These are phyloP conservation scores for Penicillium malachiteum DNA, from an alignment of 495 filamentous ascomycete species.

Conservation along the genomic window DNA sequence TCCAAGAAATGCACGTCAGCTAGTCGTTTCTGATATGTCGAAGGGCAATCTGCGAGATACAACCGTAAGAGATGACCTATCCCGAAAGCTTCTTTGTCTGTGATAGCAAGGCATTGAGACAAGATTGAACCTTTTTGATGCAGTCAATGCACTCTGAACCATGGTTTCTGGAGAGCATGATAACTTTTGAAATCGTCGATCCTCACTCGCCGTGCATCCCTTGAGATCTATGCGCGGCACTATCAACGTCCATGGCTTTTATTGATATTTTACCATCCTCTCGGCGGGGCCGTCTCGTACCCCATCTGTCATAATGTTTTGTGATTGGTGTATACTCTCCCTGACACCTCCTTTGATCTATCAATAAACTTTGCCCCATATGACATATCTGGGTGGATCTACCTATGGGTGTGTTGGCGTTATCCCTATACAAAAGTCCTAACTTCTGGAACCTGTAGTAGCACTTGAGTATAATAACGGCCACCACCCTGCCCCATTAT, in stretches of 20 bases:
- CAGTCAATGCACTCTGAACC: constrained; percentile 3
- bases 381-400: constrained; percentile 14
- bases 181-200: neutral
- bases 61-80: constrained; percentile 7
- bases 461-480: constrained; percentile 17
- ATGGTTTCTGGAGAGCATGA: neutral
- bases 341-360: neutral
- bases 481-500: constrained; percentile 6
- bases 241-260: constrained; percentile 4
- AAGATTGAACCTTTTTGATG: neutral
- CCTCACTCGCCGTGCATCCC: constrained; percentile 1
- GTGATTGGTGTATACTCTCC: constrained; percentile 5
- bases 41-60: neutral
- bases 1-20: neutral
- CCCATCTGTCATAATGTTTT: constrained; percentile 1
- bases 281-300: neutral
- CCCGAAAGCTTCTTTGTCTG: constrained; percentile 3
- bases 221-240: neutral
- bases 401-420: neutral
- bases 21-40: neutral
- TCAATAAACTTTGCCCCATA: constrained; percentile 6
- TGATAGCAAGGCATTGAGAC: neutral
- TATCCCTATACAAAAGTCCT: constrained; percentile 1
- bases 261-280: constrained; percentile 6
- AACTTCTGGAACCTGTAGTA: neutral